Conservation (phyloP, 169 alveolate genomes). For the Perkinsus olseni region DNA sequence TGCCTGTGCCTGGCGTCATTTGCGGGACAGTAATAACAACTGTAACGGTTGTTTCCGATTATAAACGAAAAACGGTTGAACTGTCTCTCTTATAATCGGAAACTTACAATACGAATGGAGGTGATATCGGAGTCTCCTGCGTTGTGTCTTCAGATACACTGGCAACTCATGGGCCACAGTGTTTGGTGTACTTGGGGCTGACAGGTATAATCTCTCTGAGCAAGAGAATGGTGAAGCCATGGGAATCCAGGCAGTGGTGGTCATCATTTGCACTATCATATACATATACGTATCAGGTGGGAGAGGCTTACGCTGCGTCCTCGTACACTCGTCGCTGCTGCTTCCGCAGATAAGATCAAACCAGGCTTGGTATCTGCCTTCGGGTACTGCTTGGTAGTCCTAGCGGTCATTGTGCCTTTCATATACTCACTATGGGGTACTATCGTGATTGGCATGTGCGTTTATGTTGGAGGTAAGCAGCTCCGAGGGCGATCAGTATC, state of each 20-base stretch:
- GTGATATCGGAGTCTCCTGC: not conserved
- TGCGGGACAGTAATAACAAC: not conserved
- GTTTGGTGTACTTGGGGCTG: not conserved
- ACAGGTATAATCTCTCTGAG: not conserved
- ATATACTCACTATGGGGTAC: not conserved
- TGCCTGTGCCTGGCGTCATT: not conserved
- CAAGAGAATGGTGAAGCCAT: not conserved
- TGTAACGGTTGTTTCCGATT: not conserved
- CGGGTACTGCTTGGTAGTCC: not conserved
- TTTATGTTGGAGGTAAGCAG: not conserved
- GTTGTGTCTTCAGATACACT: not conserved
- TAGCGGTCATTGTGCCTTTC: not conserved
- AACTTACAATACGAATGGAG: too few relatives aligned
- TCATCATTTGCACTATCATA: not conserved
- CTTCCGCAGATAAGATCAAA: not conserved
- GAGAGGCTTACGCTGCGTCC: not conserved
- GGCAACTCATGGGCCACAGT: not conserved
- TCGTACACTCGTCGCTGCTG: not conserved
- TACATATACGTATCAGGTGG: not conserved
- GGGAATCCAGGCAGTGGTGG: not conserved
- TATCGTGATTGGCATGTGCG: not conserved
- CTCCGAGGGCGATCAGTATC: not conserved
- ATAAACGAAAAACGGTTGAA: not conserved
- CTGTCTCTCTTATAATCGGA: too few relatives aligned
- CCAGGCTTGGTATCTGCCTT: not conserved